These are phyloP conservation scores for Allium fistulosum DNA, from an alignment of 106 monocot genomes.

Conservation along the genomic window DNA sequence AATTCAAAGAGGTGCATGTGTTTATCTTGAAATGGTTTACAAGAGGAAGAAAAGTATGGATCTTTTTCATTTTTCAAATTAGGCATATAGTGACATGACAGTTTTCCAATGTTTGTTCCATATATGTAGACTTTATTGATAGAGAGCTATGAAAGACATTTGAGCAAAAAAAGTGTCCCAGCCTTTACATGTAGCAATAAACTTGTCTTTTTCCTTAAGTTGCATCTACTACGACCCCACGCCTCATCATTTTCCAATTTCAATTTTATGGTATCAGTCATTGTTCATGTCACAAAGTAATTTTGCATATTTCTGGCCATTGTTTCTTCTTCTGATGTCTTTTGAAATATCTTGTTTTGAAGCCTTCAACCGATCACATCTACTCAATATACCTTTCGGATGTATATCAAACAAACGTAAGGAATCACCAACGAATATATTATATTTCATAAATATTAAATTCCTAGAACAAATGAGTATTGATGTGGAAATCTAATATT, in stretches of 20 bases:
- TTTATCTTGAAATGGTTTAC: not conserved
- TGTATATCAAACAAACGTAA: too few relatives aligned
- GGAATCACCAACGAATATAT: too few relatives aligned
- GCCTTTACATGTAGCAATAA: not conserved
- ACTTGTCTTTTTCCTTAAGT: slow-evolving; percentile 1
- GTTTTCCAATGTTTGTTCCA: not conserved
- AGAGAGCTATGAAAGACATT: not conserved
- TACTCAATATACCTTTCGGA: too few relatives aligned
- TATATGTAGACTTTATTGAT: not conserved
- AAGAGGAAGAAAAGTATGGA: not conserved
- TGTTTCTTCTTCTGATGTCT: too few relatives aligned
- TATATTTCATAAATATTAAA: too few relatives aligned
- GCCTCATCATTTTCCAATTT: not conserved
- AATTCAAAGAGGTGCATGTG: not conserved
- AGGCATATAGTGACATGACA: too few relatives aligned
- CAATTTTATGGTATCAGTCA: slow-evolving; percentile 4
- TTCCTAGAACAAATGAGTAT: too few relatives aligned
- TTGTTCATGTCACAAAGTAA: slow-evolving; percentile 1
- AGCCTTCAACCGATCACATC: too few relatives aligned
- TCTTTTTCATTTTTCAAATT: too few relatives aligned
- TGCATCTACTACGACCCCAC: not conserved
- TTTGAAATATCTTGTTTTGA: too few relatives aligned
- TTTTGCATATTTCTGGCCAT: too few relatives aligned
- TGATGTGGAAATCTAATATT: too few relatives aligned
- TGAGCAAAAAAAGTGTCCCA: not conserved